Conservation (phyloP, 2,329 filamentous ascomycete genomes). For the Dothideomycetidae sp. region DNA sequence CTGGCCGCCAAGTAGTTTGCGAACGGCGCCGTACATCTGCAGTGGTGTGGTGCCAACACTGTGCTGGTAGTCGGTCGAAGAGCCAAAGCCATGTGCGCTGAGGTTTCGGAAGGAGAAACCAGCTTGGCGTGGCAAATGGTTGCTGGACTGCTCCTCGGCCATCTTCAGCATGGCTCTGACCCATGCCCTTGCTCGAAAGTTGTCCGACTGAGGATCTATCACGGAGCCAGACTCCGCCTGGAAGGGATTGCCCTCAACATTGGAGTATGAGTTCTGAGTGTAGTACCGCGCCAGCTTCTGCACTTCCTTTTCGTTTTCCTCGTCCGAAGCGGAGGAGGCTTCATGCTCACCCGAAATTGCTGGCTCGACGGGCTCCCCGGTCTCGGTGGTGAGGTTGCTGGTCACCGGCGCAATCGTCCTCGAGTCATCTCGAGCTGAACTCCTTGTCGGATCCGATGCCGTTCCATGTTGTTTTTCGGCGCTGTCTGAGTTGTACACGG, state of each 20-base stretch:
- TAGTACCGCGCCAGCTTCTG: constrained; percentile 28
- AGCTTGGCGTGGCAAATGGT: constrained; percentile 29
- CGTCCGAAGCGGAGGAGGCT: constrained; percentile 5
- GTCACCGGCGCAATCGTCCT: not conserved
- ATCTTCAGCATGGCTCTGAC: constrained; percentile 36
- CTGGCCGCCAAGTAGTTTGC: constrained; percentile 20
- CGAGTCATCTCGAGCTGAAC: not conserved
- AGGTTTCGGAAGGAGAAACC: constrained; percentile 34
- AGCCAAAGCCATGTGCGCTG: constrained; percentile 36
- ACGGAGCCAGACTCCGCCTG: constrained; percentile 27
- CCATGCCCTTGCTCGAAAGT: constrained; percentile 36
- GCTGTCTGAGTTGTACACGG: constrained; percentile 3
- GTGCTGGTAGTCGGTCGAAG: constrained; percentile 37
- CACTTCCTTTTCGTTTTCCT: constrained; percentile 24
- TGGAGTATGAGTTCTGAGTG: constrained; percentile 27
- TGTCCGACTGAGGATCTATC: constrained; percentile 31
- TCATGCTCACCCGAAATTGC: constrained; percentile 1
- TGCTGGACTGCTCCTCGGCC: constrained; percentile 28
- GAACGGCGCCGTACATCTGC: constrained; percentile 25
- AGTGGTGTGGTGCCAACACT: constrained; percentile 35
- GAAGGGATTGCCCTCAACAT: constrained; percentile 26
- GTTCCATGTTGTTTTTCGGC: constrained; percentile 6
- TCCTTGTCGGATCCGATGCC: constrained; percentile 1
- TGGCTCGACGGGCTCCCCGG: constrained; percentile 7
- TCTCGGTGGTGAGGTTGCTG: constrained; percentile 3